Conservation (phyloP, 306 rosid genomes). For the Cicer chorassanicum region DNA sequence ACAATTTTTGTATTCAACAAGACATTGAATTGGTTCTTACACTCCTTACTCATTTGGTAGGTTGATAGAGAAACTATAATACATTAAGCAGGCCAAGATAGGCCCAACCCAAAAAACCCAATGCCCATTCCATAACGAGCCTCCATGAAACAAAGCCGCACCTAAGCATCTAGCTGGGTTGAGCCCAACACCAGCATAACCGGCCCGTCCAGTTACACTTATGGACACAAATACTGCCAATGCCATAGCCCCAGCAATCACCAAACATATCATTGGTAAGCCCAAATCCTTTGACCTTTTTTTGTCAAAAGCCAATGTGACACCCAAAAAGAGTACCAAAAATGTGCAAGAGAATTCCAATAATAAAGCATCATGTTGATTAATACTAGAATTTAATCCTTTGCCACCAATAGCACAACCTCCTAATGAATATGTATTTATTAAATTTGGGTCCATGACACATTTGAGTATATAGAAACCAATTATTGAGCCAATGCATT, state of each 20-base stretch:
- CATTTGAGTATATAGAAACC: slow-evolving; percentile 59
- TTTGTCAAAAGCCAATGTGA: slow-evolving; percentile 71
- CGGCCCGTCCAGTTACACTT: slow-evolving; percentile 56
- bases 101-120: slow-evolving; percentile 91
- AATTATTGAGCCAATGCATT: slow-evolving; percentile 66
- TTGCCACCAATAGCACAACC: slow-evolving; percentile 61
- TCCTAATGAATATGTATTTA: slow-evolving; percentile 57
- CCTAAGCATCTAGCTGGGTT: slow-evolving; percentile 83
- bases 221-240: slow-evolving; percentile 69
- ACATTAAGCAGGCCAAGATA: slow-evolving; percentile 60
- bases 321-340: slow-evolving; percentile 69
- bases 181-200: slow-evolving; percentile 74
- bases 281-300: slow-evolving; percentile 62
- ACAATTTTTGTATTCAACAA: no score
- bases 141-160: slow-evolving; percentile 64
- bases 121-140: slow-evolving; percentile 70
- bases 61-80: slow-evolving; percentile 55
- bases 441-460: slow-evolving; percentile 52
- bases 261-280: slow-evolving; percentile 57
- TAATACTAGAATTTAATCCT: slow-evolving; percentile 37
- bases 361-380: slow-evolving; percentile 51
- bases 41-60: slow-evolving; percentile 47
- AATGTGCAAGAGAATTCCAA: slow-evolving; percentile 72
- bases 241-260: slow-evolving; percentile 64
- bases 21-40: no score